These are phyloP conservation scores for Fusarium fracticaudum DNA, from an alignment of 2,329 filamentous ascomycete genomes.

Conservation along the genomic window DNA sequence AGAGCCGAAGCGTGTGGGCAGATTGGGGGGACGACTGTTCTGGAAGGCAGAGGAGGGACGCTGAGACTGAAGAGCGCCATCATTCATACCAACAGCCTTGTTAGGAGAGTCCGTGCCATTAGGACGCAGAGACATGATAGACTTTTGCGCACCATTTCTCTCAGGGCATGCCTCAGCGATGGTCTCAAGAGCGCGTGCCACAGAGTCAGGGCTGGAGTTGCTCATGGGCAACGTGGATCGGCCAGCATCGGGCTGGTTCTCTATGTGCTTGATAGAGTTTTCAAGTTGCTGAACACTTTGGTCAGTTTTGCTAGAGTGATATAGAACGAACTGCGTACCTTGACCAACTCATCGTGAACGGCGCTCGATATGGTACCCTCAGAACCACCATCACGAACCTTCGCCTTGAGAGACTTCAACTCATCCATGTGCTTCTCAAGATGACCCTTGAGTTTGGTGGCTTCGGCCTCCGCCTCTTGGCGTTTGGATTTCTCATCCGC, in stretches of 20 bases:
- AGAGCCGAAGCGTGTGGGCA: conserved; percentile 47
- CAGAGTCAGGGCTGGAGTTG: conserved; percentile 44
- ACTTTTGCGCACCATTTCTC: conserved; percentile 40
- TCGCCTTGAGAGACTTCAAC: conserved; percentile 45
- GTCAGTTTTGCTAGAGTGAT: neutral
- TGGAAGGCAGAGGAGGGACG: conserved; percentile 44
- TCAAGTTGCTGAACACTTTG: conserved; percentile 44
- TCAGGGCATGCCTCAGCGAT: conserved; percentile 44
- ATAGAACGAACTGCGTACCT: conserved; percentile 35
- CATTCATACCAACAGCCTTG: conserved; percentile 30
- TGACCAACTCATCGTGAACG: conserved; percentile 42
- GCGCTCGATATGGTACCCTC: conserved; percentile 32
- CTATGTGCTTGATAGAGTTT: conserved; percentile 46
- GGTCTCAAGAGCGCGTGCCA: conserved; percentile 47
- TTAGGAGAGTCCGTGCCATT: conserved; percentile 16
- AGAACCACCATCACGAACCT: conserved; percentile 23
- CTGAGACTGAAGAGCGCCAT: conserved; percentile 19
- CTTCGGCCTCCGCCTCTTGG: conserved; percentile 41
- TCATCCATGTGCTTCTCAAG: conserved; percentile 43
- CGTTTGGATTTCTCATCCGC: conserved; percentile 46
- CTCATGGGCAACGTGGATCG: conserved; percentile 50
- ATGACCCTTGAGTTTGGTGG: conserved; percentile 42
- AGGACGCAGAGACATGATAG: conserved; percentile 42
- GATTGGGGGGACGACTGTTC: conserved; percentile 22
- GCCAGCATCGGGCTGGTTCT: conserved; percentile 50